phyloP scores from a whole-genome alignment of 2,329 filamentous ascomycete genomes.

The Colletotrichum cereale region DNA sequence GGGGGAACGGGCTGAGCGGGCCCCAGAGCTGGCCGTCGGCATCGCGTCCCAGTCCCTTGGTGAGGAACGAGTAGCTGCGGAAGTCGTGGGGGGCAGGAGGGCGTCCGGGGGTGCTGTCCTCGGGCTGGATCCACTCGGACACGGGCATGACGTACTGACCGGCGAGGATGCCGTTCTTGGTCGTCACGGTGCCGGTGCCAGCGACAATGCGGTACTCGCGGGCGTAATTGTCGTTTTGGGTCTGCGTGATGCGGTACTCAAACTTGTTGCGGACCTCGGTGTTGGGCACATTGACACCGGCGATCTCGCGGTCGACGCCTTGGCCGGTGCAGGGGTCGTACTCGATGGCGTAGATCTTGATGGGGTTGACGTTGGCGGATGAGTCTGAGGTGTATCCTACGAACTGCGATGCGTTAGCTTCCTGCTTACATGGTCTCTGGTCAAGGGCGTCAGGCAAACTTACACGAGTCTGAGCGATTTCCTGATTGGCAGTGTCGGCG shows the following conservation, averaged over 20 bases:
- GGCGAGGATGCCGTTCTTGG: conserved; percentile 54
- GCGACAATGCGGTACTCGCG: conserved; percentile 56
- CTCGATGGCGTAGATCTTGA: conserved; percentile 55
- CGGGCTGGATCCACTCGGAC: conserved; percentile 58
- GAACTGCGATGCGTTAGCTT: conserved; percentile 44
- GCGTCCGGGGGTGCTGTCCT: conserved; percentile 53
- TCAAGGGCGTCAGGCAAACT: not conserved
- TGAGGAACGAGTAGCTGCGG: conserved; percentile 48
- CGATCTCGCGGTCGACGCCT: conserved; percentile 51
- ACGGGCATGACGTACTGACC: conserved; percentile 57
- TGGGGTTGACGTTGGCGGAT: conserved; percentile 44
- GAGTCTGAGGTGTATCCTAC: conserved; percentile 54
- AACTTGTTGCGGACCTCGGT: conserved; percentile 54
- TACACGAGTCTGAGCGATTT: conserved; percentile 50
- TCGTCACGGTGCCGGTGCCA: conserved; percentile 49
- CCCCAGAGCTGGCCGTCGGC: conserved; percentile 49
- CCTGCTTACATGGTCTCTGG: not conserved
- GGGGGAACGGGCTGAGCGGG: conserved; percentile 51
- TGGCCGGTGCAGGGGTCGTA: conserved; percentile 57
- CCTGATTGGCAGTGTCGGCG: conserved; percentile 47
- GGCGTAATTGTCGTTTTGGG: conserved; percentile 50
- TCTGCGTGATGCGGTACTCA: conserved; percentile 49
- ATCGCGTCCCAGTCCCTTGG: conserved; percentile 48
- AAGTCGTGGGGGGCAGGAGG: conserved; percentile 51
- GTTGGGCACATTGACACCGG: conserved; percentile 47